A percentile compares a stretch with the other conserved stretches of the same genome.
These are phyloP conservation scores for Cladophialophora immunda DNA, from an alignment of 2,329 filamentous ascomycete genomes.

Conservation along the genomic window DNA sequence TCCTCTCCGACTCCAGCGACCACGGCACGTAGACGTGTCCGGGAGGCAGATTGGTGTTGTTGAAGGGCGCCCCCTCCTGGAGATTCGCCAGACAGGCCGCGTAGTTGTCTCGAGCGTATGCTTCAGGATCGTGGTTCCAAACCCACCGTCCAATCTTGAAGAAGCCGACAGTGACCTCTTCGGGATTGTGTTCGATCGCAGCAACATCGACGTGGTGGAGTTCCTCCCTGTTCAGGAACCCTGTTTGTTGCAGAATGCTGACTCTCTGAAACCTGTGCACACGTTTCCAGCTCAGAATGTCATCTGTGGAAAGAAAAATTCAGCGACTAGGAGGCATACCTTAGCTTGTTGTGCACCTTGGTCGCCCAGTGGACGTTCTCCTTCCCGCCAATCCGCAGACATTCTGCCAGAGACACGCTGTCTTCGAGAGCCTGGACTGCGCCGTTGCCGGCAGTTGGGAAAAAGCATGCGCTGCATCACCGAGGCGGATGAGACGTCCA, in stretches of 20 bases:
- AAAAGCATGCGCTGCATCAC: conserved; percentile 64
- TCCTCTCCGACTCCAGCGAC: conserved; percentile 49
- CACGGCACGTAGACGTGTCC: conserved; percentile 53
- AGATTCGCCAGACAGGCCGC: conserved; percentile 9
- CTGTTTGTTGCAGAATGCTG: conserved; percentile 19
- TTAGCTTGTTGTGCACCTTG: conserved; percentile 26
- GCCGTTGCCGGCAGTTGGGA: conserved; percentile 63
- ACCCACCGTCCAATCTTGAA: conserved; percentile 29
- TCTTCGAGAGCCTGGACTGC: conserved; percentile 65
- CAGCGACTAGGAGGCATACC: conserved; percentile 21
- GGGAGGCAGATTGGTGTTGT: conserved; percentile 51
- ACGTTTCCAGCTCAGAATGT: conserved; percentile 1
- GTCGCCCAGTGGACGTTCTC: conserved; percentile 32
- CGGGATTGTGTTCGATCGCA: background rate
- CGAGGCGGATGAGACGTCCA: conserved; percentile 55
- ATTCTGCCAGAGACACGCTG: conserved; percentile 55
- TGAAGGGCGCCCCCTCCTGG: conserved; percentile 7
- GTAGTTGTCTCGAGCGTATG: conserved; percentile 23
- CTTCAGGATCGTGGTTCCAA: conserved; percentile 21
- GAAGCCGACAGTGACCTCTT: conserved; percentile 12
- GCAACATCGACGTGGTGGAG: conserved; percentile 15
- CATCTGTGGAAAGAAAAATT: too few relatives aligned
- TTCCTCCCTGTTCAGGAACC: conserved; percentile 21
- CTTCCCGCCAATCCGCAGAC: conserved; percentile 45
- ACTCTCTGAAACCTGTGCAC: conserved; percentile 20